Evolutionary conservation across 148 eudicot genomes (phyloP), one percentile per base, ranked within the genome.

Genomic region (Diospyros lotus): DNA sequence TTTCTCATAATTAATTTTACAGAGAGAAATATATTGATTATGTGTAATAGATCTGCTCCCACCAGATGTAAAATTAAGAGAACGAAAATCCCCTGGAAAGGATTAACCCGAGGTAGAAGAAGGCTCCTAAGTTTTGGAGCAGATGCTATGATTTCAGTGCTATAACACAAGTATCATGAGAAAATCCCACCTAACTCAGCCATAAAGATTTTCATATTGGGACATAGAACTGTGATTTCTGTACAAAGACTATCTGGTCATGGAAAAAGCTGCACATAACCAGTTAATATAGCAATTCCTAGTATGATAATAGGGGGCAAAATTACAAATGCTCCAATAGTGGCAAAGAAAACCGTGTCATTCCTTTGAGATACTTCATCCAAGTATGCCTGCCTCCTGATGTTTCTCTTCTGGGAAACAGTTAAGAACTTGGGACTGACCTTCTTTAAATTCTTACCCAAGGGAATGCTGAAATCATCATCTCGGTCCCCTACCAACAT

Each of bases 181-280:
- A 28, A 28, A 28, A 28, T 28, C 52, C 52, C 1, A 48, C 52
- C 43, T 18, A 48, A 14, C 4, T 60, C 5, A 28, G 28, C 64
- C 39, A 4, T 60, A 60, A 2, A 60, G 39, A 60, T 60, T 60
- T 60, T 60, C 6, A 18, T 9, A 6, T 6, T 55, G 59, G 12
- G 0, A 55, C 3, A 44, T 46, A 14, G 28, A 64, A 45, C 11
- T 13, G 9, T 68, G 8, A 50, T 48, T 18, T 68, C 41, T 68
- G 6, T 68, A 68, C 38, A 48, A 55, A 38, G 50, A 14, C 38
- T 6, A 4, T 48, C 14, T 39, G 39, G 52, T 90, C 78, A 94
- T 54, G 98, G 98, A 79, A 94, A 90, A 69, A 96, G 93, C 66
- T 96, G 98, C 67, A 96, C 97, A 87, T 96, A 89, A 72, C 98